Base-by-base conservation (phyloP, 257 asterid genomes). In the Fraxinus anomala region DNA sequence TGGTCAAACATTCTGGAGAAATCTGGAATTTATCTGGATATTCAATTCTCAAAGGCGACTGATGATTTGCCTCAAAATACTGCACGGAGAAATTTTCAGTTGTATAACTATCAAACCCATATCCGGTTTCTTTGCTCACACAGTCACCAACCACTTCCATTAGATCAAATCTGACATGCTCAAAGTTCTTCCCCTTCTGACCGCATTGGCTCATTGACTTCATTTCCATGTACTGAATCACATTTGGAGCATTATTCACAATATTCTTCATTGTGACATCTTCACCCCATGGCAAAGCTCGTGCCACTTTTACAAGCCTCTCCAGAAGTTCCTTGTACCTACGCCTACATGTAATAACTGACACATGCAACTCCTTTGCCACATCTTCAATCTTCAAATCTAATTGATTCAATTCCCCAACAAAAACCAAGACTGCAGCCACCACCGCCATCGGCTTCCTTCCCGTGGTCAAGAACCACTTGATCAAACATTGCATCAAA, bases 391-490 rank as follows among this genome's bases (percentile, higher is more conserved):
- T 89, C 78, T 80, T 90, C 39, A 89, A 84, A 4, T 61, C 76
- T 17, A 89, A 75, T 70, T 80, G 76, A 83, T 94, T 94, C 82
- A 94, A 61, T 75, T 86, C 82, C 3, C 85, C 87, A 56, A 91
- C 92, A 80, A 93, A 88, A 68, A 90, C 88, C 89, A 91, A 83
- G 39, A 93, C 89, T 5, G 96, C 97, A 26, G 87, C 96, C 83
- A 92, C 97, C 78, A 91, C 91, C 1, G 96, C 97, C 89, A 89
- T 84, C 0, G 96, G 97, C 76, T 86, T 82, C 83, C 96, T 87
- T 54, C 97, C 98, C 0, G 98, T 93, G 6, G 96, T 92, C 51
- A 95, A 77, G 75, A 82, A 92, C 98, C 97, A 95, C 83, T 92
- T 95, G 81, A 91, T 87, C 85, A 94, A 87, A 82, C 98, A 92